These are phyloP conservation scores for Flaveria sonorensis DNA, from an alignment of 129 eudicot species.

Conservation along the genomic window DNA sequence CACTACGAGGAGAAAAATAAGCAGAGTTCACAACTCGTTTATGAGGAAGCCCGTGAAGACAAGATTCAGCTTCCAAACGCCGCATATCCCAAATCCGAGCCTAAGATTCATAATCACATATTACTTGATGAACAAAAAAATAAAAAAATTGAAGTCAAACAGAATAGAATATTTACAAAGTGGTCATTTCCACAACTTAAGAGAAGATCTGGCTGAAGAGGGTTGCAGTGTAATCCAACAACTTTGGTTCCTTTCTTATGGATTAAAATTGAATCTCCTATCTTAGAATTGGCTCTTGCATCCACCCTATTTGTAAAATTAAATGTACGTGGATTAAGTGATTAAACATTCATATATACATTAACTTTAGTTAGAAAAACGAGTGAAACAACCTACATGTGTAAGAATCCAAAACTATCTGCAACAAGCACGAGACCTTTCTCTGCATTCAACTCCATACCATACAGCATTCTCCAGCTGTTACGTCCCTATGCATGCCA, in stretches of 20 bases:
- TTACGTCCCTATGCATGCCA: conserved; percentile 57
- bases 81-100: conserved; percentile 99
- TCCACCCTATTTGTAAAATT: conserved; percentile 55
- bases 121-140: not conserved
- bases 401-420: conserved; percentile 79
- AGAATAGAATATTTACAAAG: conserved; percentile 58
- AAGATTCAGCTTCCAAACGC: conserved; percentile 64
- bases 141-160: not conserved
- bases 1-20: conserved; percentile 83
- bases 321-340: not conserved
- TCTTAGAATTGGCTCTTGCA: conserved; percentile 55
- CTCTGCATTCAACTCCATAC: conserved; percentile 81
- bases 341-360: not conserved
- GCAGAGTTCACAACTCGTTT: conserved; percentile 97
- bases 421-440: conserved; percentile 82
- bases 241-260: conserved; percentile 96
- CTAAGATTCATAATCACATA: conserved; percentile 38
- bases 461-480: conserved; percentile 94
- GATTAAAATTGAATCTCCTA: conserved; percentile 64
- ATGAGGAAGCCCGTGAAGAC: conserved; percentile 69
- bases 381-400: conserved; percentile 48
- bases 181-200: conserved; percentile 97
- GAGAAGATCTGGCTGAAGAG: conserved; percentile 94
- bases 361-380: not conserved
- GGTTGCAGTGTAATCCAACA: conserved; percentile 88